Evolutionary conservation across 1,284 basidiomycete genomes (phyloP).

Genomic region (Volvariella surrecta): DNA sequence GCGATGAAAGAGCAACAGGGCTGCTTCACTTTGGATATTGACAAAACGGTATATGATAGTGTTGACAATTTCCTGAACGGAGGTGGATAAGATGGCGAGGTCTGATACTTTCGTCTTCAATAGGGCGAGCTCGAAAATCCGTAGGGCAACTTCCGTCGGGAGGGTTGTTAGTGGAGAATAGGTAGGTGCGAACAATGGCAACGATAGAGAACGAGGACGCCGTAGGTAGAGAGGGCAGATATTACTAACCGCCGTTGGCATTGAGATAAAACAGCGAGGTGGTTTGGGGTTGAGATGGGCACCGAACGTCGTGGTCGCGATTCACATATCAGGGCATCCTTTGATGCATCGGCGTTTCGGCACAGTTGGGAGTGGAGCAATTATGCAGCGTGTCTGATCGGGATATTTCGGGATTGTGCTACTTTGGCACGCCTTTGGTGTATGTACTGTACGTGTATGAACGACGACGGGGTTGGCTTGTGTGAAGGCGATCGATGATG

Average conservation of each 20-base stretch:
- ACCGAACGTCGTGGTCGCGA: no score
- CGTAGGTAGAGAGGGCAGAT: constrained; percentile 6
- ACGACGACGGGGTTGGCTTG: no score
- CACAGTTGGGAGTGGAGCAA: no score
- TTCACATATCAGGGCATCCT: no score
- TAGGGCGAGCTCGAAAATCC: constrained; percentile 26
- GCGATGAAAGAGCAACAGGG: constrained; percentile 24
- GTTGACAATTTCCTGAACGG: constrained; percentile 20
- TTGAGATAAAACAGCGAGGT: constrained; percentile 2
- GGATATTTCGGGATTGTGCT: no score
- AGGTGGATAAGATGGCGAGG: constrained; percentile 22
- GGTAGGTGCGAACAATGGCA: constrained; percentile 15
- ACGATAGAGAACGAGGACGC: constrained; percentile 20
- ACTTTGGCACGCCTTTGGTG: no score
- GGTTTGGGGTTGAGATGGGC: no score
- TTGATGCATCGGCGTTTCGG: no score
- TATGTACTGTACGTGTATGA: no score
- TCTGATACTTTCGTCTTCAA: constrained; percentile 15
- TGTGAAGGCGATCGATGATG: no score
- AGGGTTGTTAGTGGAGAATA: constrained; percentile 17
- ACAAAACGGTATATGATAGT: constrained; percentile 27
- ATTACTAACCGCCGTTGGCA: constrained; percentile 18
- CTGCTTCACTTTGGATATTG: constrained; percentile 20
- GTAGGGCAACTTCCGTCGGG: constrained; percentile 23
- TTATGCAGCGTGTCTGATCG: no score